Base-by-base conservation (phyloP, 495 filamentous ascomycete species). In the Penicillium malachiteum region DNA sequence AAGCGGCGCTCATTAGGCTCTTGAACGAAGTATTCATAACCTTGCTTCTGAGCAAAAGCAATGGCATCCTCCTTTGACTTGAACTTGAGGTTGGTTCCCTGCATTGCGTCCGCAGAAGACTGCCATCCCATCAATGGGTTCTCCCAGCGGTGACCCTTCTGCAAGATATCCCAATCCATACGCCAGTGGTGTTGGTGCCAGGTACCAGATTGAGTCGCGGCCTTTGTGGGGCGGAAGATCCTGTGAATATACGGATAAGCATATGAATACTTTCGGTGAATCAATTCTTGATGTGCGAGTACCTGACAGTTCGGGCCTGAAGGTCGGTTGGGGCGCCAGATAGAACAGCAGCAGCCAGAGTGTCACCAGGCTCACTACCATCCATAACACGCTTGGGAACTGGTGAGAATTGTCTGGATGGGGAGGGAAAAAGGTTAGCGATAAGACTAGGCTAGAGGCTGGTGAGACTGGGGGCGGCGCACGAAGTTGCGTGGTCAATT, bases 41-140 rank as follows among this genome's bases (percentile, higher is more conserved):
- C 94, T 69, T 99, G 95, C 82, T 96, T 99, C 78, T 96, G 87
- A 16, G 94, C 94, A 65, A 99, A 99, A 14, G 78, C 71, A 59
- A 99, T 92, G 58, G 94, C 94, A 64, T 96, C 92, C 70, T 99
- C 92, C 81, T 96, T 97, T 48, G 78, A 80, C 74, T 88, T 90
- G 83, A 99, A 99, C 68, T 85, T 86, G 54, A 99, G 70, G 70
- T 88, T 80, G 54, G 91, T 94, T 63, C 91, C 92, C 70, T 99
- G 91, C 89, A 97, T 88, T 61, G 78, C 78, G 73, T 99, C 94
- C 17, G 83, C 94, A 44, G 91, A 95, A 7, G 93, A 96, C 68
- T 97, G 92, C 95, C 95, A 99, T 31, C 94, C 94, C 84, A 97
- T 99, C 64, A 97, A 76, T 38, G 85, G 88, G 75, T 99, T 99